Conservation (phyloP, 805 yeast genomes). For the Candida nemodendra region DNA sequence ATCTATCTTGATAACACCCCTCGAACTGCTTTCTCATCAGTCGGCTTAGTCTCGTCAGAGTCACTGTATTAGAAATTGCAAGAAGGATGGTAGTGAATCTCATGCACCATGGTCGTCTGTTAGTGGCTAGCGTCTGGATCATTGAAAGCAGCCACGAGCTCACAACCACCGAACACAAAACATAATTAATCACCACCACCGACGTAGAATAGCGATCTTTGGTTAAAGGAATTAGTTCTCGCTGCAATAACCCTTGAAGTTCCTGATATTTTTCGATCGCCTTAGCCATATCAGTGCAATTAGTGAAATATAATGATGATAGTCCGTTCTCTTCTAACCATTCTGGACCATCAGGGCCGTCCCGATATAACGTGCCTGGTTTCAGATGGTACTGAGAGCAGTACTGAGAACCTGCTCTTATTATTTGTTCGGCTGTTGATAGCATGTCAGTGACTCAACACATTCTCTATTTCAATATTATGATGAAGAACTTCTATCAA, state of each 20-base stretch:
- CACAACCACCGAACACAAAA: conserved; percentile 53
- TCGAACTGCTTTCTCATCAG: conserved; percentile 51
- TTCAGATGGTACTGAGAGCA: conserved; percentile 1
- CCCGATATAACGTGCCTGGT: conserved; percentile 10
- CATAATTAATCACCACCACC: conserved; percentile 46
- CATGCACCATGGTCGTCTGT: conserved; percentile 57
- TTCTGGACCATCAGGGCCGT: background rate
- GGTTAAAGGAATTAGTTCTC: background rate
- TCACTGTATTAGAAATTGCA: conserved; percentile 53
- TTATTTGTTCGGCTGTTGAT: too few relatives aligned
- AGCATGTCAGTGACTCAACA: too few relatives aligned
- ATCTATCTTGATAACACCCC: conserved; percentile 52
- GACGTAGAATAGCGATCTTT: conserved; percentile 39
- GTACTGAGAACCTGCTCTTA: too few relatives aligned
- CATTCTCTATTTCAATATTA: too few relatives aligned
- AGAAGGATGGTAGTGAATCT: conserved; percentile 56
- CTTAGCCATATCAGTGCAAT: conserved; percentile 32
- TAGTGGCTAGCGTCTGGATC: conserved; percentile 52
- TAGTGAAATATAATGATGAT: conserved; percentile 45
- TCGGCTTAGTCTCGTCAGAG: conserved; percentile 45
- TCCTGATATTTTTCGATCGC: background rate
- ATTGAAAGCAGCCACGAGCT: conserved; percentile 71
- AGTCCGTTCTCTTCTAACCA: background rate
- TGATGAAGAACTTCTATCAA: too few relatives aligned
- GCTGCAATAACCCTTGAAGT: background rate